Evolutionary conservation across 495 filamentous ascomycete genomes (phyloP).

Genomic region (Lichenothelia convexa): DNA sequence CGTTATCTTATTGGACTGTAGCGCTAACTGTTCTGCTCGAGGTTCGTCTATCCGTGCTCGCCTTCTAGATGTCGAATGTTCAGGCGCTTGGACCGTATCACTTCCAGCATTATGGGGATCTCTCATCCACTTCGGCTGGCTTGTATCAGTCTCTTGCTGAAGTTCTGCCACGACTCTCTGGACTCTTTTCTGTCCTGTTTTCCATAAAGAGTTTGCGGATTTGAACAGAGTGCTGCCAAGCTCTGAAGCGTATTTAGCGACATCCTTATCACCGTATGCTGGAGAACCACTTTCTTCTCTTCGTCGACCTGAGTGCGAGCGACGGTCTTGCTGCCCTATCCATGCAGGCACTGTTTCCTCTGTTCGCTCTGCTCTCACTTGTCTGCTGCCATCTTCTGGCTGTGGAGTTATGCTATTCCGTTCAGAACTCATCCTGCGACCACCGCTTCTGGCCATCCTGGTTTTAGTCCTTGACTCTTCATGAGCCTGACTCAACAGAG

Average conservation of each 20-base stretch:
- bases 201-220: constrained; percentile 89
- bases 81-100: constrained; percentile 9
- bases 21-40: neutral
- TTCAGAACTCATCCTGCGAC: constrained; percentile 4
- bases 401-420: constrained; percentile 6
- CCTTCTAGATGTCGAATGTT: neutral
- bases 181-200: constrained; percentile 80
- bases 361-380: constrained; percentile 13
- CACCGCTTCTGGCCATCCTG: too few relatives aligned
- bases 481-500: constrained; percentile 82
- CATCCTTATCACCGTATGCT: constrained; percentile 47
- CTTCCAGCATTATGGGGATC: constrained; percentile 40
- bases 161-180: constrained; percentile 87
- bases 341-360: constrained; percentile 22
- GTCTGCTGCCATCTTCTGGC: constrained; percentile 13
- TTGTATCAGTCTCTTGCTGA: constrained; percentile 62
- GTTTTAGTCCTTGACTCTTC: constrained; percentile 46
- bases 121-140: constrained; percentile 89
- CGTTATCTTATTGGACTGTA: constrained; percentile 31
- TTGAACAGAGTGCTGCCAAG: constrained; percentile 75
- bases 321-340: constrained; percentile 25
- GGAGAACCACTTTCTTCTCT: constrained; percentile 38
- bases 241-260: constrained; percentile 62
- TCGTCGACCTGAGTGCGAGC: constrained; percentile 20
- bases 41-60: neutral